Evolutionary conservation across 1,284 basidiomycete species (phyloP).

Genomic region (Gomphus sp.): DNA sequence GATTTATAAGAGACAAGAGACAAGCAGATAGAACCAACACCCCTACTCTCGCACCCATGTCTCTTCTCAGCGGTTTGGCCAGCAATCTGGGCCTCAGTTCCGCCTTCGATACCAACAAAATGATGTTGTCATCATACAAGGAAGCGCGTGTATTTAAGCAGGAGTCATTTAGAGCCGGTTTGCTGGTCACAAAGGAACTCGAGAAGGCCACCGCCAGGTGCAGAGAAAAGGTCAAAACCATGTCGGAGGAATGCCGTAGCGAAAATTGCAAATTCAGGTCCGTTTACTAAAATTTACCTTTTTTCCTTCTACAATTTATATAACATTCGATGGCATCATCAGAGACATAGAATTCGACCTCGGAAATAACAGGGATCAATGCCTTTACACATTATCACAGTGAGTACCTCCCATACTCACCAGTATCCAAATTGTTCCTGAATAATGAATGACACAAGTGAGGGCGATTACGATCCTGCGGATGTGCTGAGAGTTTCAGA

Average conservation of each 20-base stretch:
- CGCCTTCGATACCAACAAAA: too few relatives aligned
- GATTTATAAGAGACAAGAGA: too few relatives aligned
- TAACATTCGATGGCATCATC: not conserved
- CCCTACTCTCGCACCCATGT: too few relatives aligned
- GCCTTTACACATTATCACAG: constrained; percentile 29
- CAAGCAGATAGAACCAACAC: too few relatives aligned
- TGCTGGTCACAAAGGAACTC: constrained; percentile 21
- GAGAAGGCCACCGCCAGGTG: constrained; percentile 20
- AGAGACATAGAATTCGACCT: constrained; percentile 47
- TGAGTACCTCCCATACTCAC: not conserved
- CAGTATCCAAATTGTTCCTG: not conserved
- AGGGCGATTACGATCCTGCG: constrained; percentile 18
- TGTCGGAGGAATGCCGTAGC: constrained; percentile 20
- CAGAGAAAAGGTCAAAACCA: constrained; percentile 17
- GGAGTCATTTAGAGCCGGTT: constrained; percentile 23
- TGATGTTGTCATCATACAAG: not conserved
- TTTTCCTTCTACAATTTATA: too few relatives aligned
- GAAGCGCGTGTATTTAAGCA: constrained; percentile 15
- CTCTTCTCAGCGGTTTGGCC: too few relatives aligned
- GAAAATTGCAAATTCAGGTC: constrained; percentile 20
- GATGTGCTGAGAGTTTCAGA: constrained; percentile 35
- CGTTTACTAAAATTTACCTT: not conserved
- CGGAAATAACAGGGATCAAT: constrained; percentile 32
- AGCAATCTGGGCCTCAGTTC: too few relatives aligned
- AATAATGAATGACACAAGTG: constrained; percentile 14